These are phyloP conservation scores for Agarophyton chilense DNA, from an alignment of 23 red algal genomes.

Conservation along the genomic window DNA sequence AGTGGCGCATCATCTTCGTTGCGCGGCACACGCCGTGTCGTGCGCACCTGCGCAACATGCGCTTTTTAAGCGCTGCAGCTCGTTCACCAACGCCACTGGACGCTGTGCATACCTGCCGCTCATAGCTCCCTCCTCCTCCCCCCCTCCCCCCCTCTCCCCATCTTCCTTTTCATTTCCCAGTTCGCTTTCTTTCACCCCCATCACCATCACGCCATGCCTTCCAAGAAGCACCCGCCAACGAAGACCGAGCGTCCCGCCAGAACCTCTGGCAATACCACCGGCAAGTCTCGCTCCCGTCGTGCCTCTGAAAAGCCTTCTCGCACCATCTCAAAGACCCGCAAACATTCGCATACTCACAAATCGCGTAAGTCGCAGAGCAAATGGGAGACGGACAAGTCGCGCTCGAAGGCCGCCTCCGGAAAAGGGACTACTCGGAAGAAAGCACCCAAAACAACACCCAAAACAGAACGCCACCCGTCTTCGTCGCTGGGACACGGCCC, in stretches of 20 bases:
- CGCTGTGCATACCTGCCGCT: not conserved
- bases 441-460: not conserved
- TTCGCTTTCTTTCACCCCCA: not conserved
- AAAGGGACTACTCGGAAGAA: not conserved
- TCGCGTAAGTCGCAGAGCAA: not conserved
- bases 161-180: not conserved
- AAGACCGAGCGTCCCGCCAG: not conserved
- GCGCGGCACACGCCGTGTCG: not conserved
- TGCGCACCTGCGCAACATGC: not conserved
- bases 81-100: not conserved
- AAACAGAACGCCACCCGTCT: slow-evolving; percentile 22
- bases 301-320: not conserved
- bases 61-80: slow-evolving; percentile 6
- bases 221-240: not conserved
- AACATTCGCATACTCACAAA: not conserved
- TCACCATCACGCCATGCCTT: not conserved
- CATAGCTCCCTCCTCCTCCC: not conserved
- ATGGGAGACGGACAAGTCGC: not conserved
- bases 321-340: not conserved
- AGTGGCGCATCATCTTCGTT: slow-evolving; percentile 7
- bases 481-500: slow-evolving; percentile 18
- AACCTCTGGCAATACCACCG: not conserved
- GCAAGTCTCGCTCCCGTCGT: not conserved
- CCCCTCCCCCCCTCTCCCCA: not conserved
- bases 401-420: not conserved